Base-by-base conservation (phyloP, 176 grass and related monocot species). In the Cenchrus purpureus region DNA sequence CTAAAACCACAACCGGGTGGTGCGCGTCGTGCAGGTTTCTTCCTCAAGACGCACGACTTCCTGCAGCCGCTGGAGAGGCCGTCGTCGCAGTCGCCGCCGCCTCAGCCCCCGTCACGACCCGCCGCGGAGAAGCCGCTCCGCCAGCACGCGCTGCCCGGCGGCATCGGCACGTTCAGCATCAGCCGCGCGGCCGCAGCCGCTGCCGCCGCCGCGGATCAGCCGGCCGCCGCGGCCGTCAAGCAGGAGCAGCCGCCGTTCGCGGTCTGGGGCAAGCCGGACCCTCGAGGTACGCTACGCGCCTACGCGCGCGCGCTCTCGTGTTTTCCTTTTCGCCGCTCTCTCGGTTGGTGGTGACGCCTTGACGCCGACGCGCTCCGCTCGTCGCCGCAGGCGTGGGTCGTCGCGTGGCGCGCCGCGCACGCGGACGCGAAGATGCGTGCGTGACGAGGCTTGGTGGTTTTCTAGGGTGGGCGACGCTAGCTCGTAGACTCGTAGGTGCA, bases 31-130 rank as follows among this genome's bases (percentile, higher is more conserved):
- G 80, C 83, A 96, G 94, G 89, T 60, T 93, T 91, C 45, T 86
- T 91, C 88, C 84, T 91, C 17, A 83, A 89, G 89, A 96, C 91
- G 32, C 94, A 96, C 86, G 91, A 96, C 67, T 93, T 96, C 87
- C 82, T 96, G 53, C 84, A 91, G 84, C 86, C 91, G 29, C 71
- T 88, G 69, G 94, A 91, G 56, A 68, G 52, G 61, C 32, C 50
- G 4, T 75, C 82, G 8, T 72, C 44, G 58, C 74, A 82, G 75
- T 58, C 86, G 11, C 76, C 78, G 16, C 57, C 37, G 20, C 50
- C 71, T 8, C 45, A 46, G 45, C 45, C 45, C 7, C n/a, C 22
- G 22, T 55, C 53, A 37, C 58, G 62, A 4, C 37, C 7, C 71
- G 76, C 53, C 12, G 55, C 51, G 14, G 86, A 32, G 8, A 87